Conservation (phyloP, 2,329 filamentous ascomycete species). For the Alternaria rosae region DNA sequence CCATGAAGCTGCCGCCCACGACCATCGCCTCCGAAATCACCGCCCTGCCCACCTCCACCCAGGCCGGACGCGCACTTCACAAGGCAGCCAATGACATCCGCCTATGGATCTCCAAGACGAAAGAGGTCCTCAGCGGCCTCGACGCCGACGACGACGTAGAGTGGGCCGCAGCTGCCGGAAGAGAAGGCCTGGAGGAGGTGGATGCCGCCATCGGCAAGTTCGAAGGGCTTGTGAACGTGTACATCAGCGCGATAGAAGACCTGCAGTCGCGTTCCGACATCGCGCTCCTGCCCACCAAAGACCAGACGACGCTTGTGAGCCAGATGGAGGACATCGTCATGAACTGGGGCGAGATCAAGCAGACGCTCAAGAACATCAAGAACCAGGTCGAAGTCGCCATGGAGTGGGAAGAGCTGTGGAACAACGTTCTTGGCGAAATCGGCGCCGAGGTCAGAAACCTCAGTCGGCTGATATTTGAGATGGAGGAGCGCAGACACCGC, state of each 20-base stretch:
- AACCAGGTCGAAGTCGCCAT: conserved; percentile 94
- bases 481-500: conserved; percentile 94
- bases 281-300: conserved; percentile 70
- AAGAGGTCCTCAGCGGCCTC: conserved; percentile 84
- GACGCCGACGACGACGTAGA: conserved; percentile 97
- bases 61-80: conserved; percentile 82
- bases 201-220: conserved; percentile 80
- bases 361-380: conserved; percentile 79
- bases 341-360: conserved; percentile 85
- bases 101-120: conserved; percentile 91
- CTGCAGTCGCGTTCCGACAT: conserved; percentile 84
- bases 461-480: conserved; percentile 86
- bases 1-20: conserved; percentile 86
- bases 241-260: conserved; percentile 91
- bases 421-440: conserved; percentile 90
- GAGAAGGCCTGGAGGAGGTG: conserved; percentile 76
- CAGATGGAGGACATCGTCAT: conserved; percentile 89
- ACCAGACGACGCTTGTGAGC: conserved; percentile 76
- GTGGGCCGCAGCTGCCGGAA: conserved; percentile 89
- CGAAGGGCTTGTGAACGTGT: conserved; percentile 88
- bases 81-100: conserved; percentile 91
- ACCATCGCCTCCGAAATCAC: conserved; percentile 83
- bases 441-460: conserved; percentile 85
- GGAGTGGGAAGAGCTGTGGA: conserved; percentile 99
- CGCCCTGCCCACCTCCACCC: conserved; percentile 82